A percentile compares a stretch with the other conserved stretches of the same genome.
These are phyloP conservation scores for Pouteria glomerata DNA, from an alignment of 148 eudicot species.

Conservation along the genomic window DNA sequence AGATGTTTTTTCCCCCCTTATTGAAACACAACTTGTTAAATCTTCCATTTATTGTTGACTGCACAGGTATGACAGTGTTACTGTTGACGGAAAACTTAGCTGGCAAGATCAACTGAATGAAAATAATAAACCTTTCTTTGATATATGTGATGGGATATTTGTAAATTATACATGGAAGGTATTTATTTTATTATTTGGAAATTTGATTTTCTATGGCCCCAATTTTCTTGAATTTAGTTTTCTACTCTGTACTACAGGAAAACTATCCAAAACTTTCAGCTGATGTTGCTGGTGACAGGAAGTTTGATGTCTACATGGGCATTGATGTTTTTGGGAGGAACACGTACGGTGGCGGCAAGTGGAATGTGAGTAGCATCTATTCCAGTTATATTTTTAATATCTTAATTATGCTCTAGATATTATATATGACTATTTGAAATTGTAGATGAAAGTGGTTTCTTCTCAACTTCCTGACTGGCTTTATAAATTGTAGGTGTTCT, in stretches of 20 bases:
- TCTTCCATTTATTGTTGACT: slow-evolving; percentile 11
- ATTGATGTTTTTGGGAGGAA: slow-evolving; percentile 88
- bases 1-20: no score
- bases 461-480: neutral
- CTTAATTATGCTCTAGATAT: neutral
- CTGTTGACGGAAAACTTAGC: slow-evolving; percentile 57
- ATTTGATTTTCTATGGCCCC: neutral
- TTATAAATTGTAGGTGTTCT: neutral
- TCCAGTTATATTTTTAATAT: neutral
- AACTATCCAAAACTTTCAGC: slow-evolving; percentile 70
- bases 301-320: slow-evolving; percentile 86
- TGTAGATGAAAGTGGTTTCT: neutral
- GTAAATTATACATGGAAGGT: slow-evolving; percentile 87
- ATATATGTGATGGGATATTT: slow-evolving; percentile 85
- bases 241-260: slow-evolving; percentile 42
- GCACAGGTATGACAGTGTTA: slow-evolving; percentile 89
- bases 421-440: neutral
- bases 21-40: no score
- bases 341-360: slow-evolving; percentile 86
- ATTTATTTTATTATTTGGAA: slow-evolving; percentile 4
- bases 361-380: slow-evolving; percentile 63
- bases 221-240: neutral
- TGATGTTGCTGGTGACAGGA: slow-evolving; percentile 74
- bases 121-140: slow-evolving; percentile 83
- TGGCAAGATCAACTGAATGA: slow-evolving; percentile 90